These are phyloP conservation scores for Sporodiniella umbellata DNA, from an alignment of 371 early-diverging fungal genomes.

Conservation along the genomic window DNA sequence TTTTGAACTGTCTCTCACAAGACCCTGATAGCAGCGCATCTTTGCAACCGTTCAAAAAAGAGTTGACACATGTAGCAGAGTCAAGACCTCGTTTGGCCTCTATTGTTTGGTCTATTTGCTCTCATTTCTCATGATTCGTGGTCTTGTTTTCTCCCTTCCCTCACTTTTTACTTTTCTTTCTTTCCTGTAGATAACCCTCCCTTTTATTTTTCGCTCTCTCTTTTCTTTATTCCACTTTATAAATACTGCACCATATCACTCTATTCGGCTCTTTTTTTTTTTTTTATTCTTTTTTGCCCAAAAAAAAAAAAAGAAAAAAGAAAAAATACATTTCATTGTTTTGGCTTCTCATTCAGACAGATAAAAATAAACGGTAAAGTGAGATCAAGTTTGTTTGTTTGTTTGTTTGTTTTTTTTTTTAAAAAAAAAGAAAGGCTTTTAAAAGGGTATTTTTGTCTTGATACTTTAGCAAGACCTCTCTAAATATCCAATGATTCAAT, in stretches of 20 bases:
- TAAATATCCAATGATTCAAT: neutral
- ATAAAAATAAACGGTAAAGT: too few relatives aligned
- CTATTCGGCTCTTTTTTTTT: too few relatives aligned
- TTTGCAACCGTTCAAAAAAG: slow-evolving; percentile 62
- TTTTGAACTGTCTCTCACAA: slow-evolving; percentile 65
- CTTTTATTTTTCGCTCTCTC: too few relatives aligned
- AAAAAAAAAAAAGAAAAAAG: neutral
- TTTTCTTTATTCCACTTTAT: neutral
- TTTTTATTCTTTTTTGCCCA: too few relatives aligned
- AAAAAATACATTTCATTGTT: too few relatives aligned
- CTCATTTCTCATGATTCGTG: slow-evolving; percentile 10
- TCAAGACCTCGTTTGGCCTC: slow-evolving; percentile 36
- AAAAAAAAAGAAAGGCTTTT: too few relatives aligned
- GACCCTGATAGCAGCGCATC: slow-evolving; percentile 47
- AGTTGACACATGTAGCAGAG: slow-evolving; percentile 31
- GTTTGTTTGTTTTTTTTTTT: too few relatives aligned
- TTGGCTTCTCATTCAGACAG: too few relatives aligned
- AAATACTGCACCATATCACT: neutral
- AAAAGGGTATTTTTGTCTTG: too few relatives aligned
- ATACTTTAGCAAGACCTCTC: too few relatives aligned
- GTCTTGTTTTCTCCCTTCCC: neutral
- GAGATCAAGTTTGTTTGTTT: too few relatives aligned
- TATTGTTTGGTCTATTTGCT: slow-evolving; percentile 23
- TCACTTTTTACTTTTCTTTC: neutral
- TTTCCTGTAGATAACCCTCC: slow-evolving; percentile 6